Conservation (phyloP, 2,329 filamentous ascomycete genomes). For the Calycina marina region DNA sequence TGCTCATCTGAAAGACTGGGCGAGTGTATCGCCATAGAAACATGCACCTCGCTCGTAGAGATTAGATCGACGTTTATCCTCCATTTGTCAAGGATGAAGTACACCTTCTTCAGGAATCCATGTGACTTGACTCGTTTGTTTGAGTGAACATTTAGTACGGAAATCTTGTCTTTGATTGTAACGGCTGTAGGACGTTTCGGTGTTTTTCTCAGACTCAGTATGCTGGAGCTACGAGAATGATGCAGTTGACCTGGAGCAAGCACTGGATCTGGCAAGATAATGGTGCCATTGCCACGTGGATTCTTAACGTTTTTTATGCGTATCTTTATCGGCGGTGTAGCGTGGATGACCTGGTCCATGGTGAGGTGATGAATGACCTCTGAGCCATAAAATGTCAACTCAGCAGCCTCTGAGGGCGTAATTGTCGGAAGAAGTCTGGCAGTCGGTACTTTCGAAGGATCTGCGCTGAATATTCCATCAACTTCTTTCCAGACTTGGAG, state of each 20-base stretch:
- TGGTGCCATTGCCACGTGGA: conserved; percentile 61
- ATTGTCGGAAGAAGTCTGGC: conserved; percentile 80
- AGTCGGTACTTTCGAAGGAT: conserved; percentile 81
- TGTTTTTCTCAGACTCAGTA: conserved; percentile 33
- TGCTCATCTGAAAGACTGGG: conserved; percentile 49
- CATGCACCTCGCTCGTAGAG: conserved; percentile 90
- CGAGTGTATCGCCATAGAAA: conserved; percentile 90
- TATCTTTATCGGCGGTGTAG: conserved; percentile 64
- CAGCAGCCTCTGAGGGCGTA: conserved; percentile 86
- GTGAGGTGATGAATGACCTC: conserved; percentile 98
- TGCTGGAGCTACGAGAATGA: conserved; percentile 30
- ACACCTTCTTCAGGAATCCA: conserved; percentile 89
- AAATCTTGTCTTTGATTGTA: conserved; percentile 93
- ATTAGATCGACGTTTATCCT: conserved; percentile 89
- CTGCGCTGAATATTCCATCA: conserved; percentile 77
- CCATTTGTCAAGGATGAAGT: conserved; percentile 76
- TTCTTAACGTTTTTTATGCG: conserved; percentile 91
- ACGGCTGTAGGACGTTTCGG: conserved; percentile 75
- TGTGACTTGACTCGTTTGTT: conserved; percentile 95
- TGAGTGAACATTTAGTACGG: conserved; percentile 94
- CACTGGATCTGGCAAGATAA: conserved; percentile 65
- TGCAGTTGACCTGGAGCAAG: conserved; percentile 36
- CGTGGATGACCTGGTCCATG: conserved; percentile 90
- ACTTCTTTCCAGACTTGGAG: conserved; percentile 99
- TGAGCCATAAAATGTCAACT: conserved; percentile 85